Evolutionary conservation across 306 rosid genomes (phyloP).

Genomic region (Begonia loranthoides): DNA sequence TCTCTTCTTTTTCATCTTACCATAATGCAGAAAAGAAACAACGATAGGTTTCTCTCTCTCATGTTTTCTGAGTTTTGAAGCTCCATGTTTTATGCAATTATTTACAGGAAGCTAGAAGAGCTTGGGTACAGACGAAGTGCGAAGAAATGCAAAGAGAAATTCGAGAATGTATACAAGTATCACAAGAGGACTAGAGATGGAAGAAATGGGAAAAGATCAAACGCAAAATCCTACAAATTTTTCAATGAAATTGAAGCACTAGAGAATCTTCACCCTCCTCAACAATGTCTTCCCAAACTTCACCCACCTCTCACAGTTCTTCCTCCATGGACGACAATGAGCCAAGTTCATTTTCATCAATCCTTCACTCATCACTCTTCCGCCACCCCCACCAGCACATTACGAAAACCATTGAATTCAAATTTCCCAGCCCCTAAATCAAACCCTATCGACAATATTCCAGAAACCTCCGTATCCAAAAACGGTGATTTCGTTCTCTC

Average conservation of each 20-base stretch:
- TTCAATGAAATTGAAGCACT: constrained; percentile 76
- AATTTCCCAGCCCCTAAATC: constrained; percentile 27
- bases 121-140: constrained; percentile 74
- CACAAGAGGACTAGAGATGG: constrained; percentile 90
- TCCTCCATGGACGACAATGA: neutral
- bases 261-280: constrained; percentile 25
- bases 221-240: constrained; percentile 71
- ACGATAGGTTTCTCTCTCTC: no score
- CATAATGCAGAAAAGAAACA: no score
- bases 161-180: constrained; percentile 91
- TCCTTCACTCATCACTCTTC: no score
- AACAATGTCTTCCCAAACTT: neutral
- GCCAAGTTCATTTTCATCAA: neutral
- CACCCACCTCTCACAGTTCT: neutral
- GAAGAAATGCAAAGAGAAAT: constrained; percentile 93
- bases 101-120: constrained; percentile 71
- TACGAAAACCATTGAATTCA: neutral
- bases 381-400: neutral
- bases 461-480: constrained; percentile 2
- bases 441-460: constrained; percentile 5
- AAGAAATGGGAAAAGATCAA: constrained; percentile 52
- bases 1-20: no score
- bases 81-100: no score
- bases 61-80: no score
- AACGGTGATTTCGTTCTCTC: constrained; percentile 16